Percentiles rank a stretch among this genome's conserved stretches.
Evolutionary conservation across 257 asterid genomes (phyloP).

Genomic region (Apocynum venetum): DNA sequence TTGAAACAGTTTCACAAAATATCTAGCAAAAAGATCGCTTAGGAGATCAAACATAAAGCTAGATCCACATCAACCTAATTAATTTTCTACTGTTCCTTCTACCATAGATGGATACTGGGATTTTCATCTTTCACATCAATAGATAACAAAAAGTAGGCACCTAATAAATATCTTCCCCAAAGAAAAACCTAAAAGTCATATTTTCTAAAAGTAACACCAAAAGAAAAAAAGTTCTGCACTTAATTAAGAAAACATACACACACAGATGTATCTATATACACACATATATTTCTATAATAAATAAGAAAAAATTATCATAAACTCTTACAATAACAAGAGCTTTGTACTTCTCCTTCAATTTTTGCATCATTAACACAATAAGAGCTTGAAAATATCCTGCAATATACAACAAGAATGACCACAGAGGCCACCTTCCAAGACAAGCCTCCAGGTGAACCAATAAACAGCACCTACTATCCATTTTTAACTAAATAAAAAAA

Average conservation of each 20-base stretch:
- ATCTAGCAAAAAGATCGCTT: neutral
- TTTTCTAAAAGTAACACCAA: neutral
- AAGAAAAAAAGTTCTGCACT: neutral
- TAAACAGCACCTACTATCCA: slow-evolving; percentile 32
- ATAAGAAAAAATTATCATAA: slow-evolving; percentile 17
- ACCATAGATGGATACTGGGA: neutral
- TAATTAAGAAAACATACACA: neutral
- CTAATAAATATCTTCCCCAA: neutral
- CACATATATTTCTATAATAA: neutral
- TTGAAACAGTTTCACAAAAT: neutral
- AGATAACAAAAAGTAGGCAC: neutral
- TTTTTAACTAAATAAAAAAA: slow-evolving; percentile 14
- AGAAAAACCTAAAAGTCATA: neutral
- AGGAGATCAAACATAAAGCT: neutral
- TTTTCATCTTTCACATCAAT: neutral
- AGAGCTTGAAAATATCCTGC: slow-evolving; percentile 30
- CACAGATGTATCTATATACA: too few relatives aligned
- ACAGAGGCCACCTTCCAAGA: slow-evolving; percentile 32
- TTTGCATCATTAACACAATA: slow-evolving; percentile 34
- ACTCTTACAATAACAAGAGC: slow-evolving; percentile 42
- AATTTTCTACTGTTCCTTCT: neutral
- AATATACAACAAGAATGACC: slow-evolving; percentile 29
- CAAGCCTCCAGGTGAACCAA: slow-evolving; percentile 33
- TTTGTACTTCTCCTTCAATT: slow-evolving; percentile 43
- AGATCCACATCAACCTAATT: neutral